Evolutionary conservation across 2,329 filamentous ascomycete genomes (phyloP), one percentile per base, ranked within the genome.

Genomic region (Monilinia fructigena): DNA sequence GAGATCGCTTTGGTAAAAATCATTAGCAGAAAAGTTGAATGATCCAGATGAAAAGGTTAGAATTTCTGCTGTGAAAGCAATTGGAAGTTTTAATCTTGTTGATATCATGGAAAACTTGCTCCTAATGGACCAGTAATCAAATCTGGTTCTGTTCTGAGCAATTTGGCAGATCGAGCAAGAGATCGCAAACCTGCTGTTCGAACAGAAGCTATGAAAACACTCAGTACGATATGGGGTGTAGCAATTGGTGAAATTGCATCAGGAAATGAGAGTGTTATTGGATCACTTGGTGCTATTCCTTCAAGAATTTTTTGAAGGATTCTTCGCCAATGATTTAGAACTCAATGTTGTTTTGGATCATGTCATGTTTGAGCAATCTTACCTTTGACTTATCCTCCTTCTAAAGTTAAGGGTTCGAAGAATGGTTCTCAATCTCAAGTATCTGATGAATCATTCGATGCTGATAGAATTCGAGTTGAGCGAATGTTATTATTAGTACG

Each of bases 31-130:
- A 67, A 93, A 94, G 80, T 84, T 98, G 14, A 88, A 88, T 26
- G 95, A 99, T 76, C 86, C 85, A 47, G 95, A 99, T 74, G 95
- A 99, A 74, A 93, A 89, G 75, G 95, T 99, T 54, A 88, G 95
- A 42, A 79, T 97, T 67, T 90, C 93, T 42, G 92, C 93, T n/a
- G 89, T 98, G 59, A 90, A 92, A 75, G 89, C 90, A 1, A 85
- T 99, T 31, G 90, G 90, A 67, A 83, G 86, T 18, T 96, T 98
- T 76, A 86, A 86, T 69, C 92, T 97, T 77, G 83, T 86, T 63
- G 88, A 95, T 71, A 86, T 97, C 65, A 84, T 97, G 70, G 83
- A 88, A 63, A 96, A 76, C 83, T 99, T 16, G 93, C 91, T 2
- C 83, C 85, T 12, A 85, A 85, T 70, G 94, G 92, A 28, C 88